Conservation (phyloP, 306 rosid genomes). For the Hippophae gyantsensis region DNA sequence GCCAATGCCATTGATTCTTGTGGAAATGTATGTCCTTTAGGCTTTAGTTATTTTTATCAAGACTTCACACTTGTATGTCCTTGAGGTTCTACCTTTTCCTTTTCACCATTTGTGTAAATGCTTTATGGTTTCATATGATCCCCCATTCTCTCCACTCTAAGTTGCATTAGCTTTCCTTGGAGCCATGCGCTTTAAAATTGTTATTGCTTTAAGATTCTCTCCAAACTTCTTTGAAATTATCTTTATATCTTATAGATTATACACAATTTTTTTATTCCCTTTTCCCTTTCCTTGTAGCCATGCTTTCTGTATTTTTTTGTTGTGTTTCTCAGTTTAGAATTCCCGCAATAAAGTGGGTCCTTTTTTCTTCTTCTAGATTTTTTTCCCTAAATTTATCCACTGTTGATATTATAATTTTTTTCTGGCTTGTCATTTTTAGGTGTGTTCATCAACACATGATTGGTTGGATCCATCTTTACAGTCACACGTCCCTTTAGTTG, state of each 20-base stretch:
- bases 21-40: constrained; percentile 54
- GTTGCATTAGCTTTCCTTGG: too few relatives aligned
- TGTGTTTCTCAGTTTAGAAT: background rate
- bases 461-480: constrained; percentile 71
- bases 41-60: constrained; percentile 3
- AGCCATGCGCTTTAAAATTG: too few relatives aligned
- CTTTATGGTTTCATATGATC: background rate
- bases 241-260: too few relatives aligned
- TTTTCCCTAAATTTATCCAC: background rate
- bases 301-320: background rate
- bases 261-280: too few relatives aligned
- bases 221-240: too few relatives aligned
- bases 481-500: constrained; percentile 75
- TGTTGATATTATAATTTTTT: background rate
- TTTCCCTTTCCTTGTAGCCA: too few relatives aligned
- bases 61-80: too few relatives aligned
- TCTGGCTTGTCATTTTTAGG: constrained; percentile 35
- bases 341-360: background rate
- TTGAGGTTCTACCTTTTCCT: background rate
- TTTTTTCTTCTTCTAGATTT: background rate
- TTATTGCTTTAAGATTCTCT: too few relatives aligned
- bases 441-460: constrained; percentile 36
- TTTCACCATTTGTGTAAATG: background rate
- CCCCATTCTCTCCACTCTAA: too few relatives aligned
- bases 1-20: constrained; percentile 34